Evolutionary conservation across 345 rosid genomes (phyloP).

Genomic region (Angophora floribunda): DNA sequence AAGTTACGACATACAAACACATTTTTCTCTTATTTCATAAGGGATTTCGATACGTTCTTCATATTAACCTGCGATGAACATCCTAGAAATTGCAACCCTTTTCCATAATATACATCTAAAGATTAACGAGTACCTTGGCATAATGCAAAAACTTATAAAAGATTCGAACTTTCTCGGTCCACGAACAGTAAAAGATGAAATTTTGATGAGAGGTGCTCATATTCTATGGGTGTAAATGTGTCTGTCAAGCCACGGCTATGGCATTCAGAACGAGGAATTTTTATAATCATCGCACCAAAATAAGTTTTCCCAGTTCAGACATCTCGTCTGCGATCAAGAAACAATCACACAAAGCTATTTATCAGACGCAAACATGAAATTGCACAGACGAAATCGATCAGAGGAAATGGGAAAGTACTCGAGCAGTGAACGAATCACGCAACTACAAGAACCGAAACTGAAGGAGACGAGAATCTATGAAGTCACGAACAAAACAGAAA

Average conservation of each 20-base stretch:
- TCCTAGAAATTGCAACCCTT: neutral
- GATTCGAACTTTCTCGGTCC: neutral
- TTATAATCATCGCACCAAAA: constrained; percentile 13
- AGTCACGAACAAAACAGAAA: neutral
- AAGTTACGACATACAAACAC: neutral
- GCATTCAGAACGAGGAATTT: constrained; percentile 24
- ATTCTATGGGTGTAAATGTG: neutral
- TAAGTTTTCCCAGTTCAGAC: neutral
- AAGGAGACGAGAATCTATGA: neutral
- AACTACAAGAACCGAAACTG: neutral
- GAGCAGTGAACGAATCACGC: neutral
- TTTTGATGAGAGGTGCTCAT: neutral
- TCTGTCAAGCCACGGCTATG: constrained; percentile 10
- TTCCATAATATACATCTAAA: neutral
- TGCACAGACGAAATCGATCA: neutral
- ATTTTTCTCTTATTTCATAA: neutral
- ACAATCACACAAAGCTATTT: neutral
- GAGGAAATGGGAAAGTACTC: neutral
- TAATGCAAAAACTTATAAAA: neutral
- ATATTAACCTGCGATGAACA: neutral
- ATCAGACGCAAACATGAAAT: neutral
- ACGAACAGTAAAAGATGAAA: neutral
- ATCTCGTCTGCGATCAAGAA: neutral
- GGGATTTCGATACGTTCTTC: neutral
- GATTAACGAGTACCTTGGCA: neutral